Conservation (phyloP, 139 green algal species). For the Chlamydomonas eustigma region DNA sequence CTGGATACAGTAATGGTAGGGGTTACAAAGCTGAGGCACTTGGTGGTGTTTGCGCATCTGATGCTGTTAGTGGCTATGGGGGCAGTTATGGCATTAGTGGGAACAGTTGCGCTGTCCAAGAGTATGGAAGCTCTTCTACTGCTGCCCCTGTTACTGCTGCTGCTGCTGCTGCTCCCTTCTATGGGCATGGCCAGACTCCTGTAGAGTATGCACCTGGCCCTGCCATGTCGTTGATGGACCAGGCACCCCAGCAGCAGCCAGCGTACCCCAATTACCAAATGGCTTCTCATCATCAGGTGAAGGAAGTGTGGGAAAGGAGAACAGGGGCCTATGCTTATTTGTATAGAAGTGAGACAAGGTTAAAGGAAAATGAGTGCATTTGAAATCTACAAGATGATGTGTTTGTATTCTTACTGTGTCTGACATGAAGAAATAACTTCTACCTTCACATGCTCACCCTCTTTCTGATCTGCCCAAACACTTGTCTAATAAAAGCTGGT, state of each 20-base stretch:
- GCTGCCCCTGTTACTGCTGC: too few species aligned
- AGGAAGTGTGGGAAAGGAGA: not conserved
- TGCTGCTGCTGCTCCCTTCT: too few species aligned
- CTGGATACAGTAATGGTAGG: not conserved
- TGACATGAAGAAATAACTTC: too few species aligned
- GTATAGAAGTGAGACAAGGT: not conserved
- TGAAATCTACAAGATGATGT: not conserved
- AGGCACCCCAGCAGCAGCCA: slow-evolving; percentile 49
- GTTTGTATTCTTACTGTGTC: not conserved
- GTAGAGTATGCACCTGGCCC: too few species aligned
- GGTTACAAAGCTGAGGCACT: not conserved
- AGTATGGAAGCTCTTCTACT: too few species aligned
- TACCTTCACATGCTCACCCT: too few species aligned
- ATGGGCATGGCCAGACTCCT: too few species aligned
- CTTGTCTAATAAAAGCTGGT: too few species aligned
- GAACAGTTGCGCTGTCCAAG: too few species aligned
- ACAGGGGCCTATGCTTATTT: slow-evolving; percentile 2
- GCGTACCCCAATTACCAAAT: slow-evolving; percentile 48
- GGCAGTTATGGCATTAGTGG: not conserved
- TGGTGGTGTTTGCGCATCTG: too few species aligned
- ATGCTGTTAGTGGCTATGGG: not conserved
- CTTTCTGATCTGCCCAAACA: too few species aligned
- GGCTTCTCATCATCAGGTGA: not conserved
- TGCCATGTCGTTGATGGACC: slow-evolving; percentile 45
- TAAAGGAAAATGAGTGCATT: not conserved